Base-by-base conservation (phyloP, 2,329 filamentous ascomycete species). In the Penicillium sp. region DNA sequence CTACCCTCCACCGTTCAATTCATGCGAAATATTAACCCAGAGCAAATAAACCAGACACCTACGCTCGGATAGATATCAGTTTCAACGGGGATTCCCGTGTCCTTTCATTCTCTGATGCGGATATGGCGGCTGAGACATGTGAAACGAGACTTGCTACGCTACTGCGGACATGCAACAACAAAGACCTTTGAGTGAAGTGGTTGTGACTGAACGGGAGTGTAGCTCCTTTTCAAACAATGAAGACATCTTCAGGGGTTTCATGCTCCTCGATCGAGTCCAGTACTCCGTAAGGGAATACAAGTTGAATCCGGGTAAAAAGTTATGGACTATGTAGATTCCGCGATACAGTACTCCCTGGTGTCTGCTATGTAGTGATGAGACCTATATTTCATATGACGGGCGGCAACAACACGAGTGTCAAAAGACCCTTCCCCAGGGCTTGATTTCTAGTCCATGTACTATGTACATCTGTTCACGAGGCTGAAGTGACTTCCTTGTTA, bases 141-240 rank as follows among this genome's bases (percentile, higher is more conserved):
- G 46, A 61, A 55, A 60, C 58, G 42, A 43, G 36, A 30, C 39
- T 42, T 57, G 50, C 47, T 53, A 56, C 51, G 47, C 56, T 58
- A 51, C 50, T 51, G 49, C 49, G 43, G n/a, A 36, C 29, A 42
- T 42, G 26, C 34, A 47, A 57, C 34, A 47, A 57, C 47, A 58
- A 59, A 59, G 54, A 45, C 48, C 39, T 49, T 47, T 44, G n/a
- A 39, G 35, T 35, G 38, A 38, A 8, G 29, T 35, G 18, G 3
- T 29, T 19, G 3, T 38, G 39, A 32, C 39, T 43, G 18, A 38
- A 39, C 10, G 49, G 26, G 23, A 23, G 16, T 34, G 27, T 11
- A 32, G 3, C 19, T 48, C 36, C 19, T 19, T 19, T 34, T 41
- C 39, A 52, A 47, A 49, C 45, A 43, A 39, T 49, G 6, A 9